Evolutionary conservation across 2,329 filamentous ascomycete genomes (phyloP).

Genomic region (Pseudogymnoascus sp.): DNA sequence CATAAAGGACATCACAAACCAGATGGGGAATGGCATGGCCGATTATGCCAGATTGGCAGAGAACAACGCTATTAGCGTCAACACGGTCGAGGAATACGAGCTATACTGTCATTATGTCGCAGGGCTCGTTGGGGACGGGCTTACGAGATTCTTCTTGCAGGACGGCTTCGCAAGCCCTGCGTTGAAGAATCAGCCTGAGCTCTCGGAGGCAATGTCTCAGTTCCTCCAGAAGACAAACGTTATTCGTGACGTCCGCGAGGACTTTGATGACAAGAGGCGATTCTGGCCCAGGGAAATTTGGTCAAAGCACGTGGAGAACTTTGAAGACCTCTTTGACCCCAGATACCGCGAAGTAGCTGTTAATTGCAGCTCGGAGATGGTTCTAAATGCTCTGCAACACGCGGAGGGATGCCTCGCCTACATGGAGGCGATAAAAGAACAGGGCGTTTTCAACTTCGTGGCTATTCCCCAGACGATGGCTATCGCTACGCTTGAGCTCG

Average conservation of each 20-base stretch:
- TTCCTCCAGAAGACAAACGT: slow-evolving; percentile 99
- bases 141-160: slow-evolving; percentile 84
- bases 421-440: slow-evolving; percentile 87
- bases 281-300: slow-evolving; percentile 97
- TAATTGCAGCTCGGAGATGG: slow-evolving; percentile 87
- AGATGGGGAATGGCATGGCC: slow-evolving; percentile 98
- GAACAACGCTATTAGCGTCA: slow-evolving; percentile 69
- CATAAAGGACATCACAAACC: slow-evolving; percentile 84
- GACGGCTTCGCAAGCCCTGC: slow-evolving; percentile 79
- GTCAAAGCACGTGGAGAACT: slow-evolving; percentile 87
- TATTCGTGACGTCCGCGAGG: slow-evolving; percentile 89
- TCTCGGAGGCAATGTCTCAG: slow-evolving; percentile 94
- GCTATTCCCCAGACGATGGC: slow-evolving; percentile 97
- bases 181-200: slow-evolving; percentile 66
- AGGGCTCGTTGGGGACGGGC: slow-evolving; percentile 92
- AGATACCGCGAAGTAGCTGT: slow-evolving; percentile 71
- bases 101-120: slow-evolving; percentile 97
- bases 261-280: slow-evolving; percentile 75
- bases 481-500: slow-evolving; percentile 84
- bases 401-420: slow-evolving; percentile 95
- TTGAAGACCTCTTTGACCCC: slow-evolving; percentile 82
- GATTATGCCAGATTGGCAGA: slow-evolving; percentile 85
- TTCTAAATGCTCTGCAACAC: slow-evolving; percentile 79
- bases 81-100: slow-evolving; percentile 84
- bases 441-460: slow-evolving; percentile 98